Evolutionary conservation across 179 eudicot genomes (phyloP), one percentile per base, ranked within the genome.

Genomic region (Amaranthus tricolor): DNA sequence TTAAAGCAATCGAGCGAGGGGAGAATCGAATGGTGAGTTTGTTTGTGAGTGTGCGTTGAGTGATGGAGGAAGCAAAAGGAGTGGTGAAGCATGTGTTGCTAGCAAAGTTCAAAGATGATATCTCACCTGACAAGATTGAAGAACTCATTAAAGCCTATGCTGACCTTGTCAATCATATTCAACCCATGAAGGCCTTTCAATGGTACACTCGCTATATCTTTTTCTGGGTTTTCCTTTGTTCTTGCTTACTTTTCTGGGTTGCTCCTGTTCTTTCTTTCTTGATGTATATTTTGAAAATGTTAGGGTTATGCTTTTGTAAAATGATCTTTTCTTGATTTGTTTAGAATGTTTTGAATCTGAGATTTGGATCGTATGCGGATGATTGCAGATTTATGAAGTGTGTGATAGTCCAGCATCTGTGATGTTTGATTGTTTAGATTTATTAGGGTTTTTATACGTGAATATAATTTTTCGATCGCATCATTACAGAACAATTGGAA

Each of bases 41-140:
- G 0, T 13, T 8, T 52, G 14, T 1, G 0, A 52, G 55, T 13
- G 9, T 52, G 55, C 2, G 56, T 9, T 53, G 68, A 57, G 67
- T 40, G 45, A 76, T 60, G 82, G 86, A 63, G 62, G 80, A 72
- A 21, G 49, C 74, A 6, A 66, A 70, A 24, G 93, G 92, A 74
- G 86, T 73, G 68, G 88, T 81, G 86, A 89, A 91, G 86, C 94
- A 88, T 80, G 63, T 89, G 60, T 9, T 91, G 79, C 80, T 91
- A 17, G 94, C 88, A 9, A 88, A 85, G 77, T 91, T 89, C 85
- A 89, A 85, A 75, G 94, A 89, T 43, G 88, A 73, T 16, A 70
- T 86, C 48, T 45, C 94, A 6, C 72, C 78, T 6, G 75, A 80
- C 0, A 74, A 86, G 74, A 82, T 91, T 66, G 88, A 86, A 1